Base-by-base conservation (phyloP, 202 grass and related monocot species). In the Dendrocalamus latiflorus region DNA sequence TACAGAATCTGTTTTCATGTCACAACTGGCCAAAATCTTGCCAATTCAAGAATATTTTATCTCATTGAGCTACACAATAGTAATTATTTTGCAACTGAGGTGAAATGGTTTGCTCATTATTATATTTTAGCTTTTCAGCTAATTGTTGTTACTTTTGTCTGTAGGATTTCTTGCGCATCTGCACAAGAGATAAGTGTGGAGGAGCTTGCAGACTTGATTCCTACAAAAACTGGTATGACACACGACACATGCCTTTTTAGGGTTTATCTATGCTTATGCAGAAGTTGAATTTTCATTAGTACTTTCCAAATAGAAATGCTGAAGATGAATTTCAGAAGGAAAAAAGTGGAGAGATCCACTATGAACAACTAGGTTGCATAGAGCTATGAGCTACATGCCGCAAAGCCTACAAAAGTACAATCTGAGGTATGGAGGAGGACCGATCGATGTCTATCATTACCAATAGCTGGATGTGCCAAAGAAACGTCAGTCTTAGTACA, bases 151-250 rank as follows among this genome's bases (percentile, higher is more conserved):
- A 2, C 68, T 77, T 76, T 51, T 86, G 22, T 76, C 70, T 83
- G 56, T 86, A 99, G 96, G 86, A 88, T 44, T 59, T 89, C 80
- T 54, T 99, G 96, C 72, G 79, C 75, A 72, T 77, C 81, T 89
- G 81, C 89, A 71, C 93, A 93, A 62, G 96, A 96, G 44, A 79
- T 87, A 63, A 99, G 84, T 76, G 75, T 77, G 53, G 96, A 99
- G 85, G 91, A 96, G 43, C 91, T 99, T 79, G 77, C 88, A 37
- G 85, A 99, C 79, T 65, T 94, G 48, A 88, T 99, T 86, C 93
- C 89, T 76, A 64, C 83, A 80, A 95, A 93, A 96, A 21, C 75
- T 79, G 93, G 93, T 96, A 93, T 71, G 85, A 20, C n/a, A n/a
- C n/a, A n/a, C n/a, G 42, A 39, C 57, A 62, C 8, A 18, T 61